These are phyloP conservation scores for Narthecium ossifragum DNA, from an alignment of 106 monocot species.

Conservation along the genomic window DNA sequence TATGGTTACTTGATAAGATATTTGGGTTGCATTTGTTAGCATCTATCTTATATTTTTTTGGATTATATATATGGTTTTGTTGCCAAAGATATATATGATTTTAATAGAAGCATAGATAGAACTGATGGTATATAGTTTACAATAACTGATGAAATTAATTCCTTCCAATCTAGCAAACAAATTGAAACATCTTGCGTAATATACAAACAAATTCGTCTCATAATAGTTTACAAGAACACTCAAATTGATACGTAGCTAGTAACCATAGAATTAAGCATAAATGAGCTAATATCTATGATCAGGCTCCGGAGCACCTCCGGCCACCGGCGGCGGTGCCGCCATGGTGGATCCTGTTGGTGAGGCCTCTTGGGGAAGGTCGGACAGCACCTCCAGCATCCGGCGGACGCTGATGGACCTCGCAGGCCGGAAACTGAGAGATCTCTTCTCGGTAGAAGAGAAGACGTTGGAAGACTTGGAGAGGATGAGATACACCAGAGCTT, in stretches of 20 bases:
- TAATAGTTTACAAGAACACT: neutral
- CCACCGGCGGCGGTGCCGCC: neutral
- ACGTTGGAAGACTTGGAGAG: conserved; percentile 31
- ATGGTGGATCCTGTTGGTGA: neutral
- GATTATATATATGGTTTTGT: no score
- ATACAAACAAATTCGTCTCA: neutral
- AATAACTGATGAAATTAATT: no score
- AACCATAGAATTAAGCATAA: neutral
- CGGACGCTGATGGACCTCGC: conserved; percentile 44
- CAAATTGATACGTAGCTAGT: neutral
- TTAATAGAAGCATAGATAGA: no score
- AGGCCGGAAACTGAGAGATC: conserved; percentile 27
- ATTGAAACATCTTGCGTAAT: neutral
- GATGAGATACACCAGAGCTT: conserved; percentile 3
- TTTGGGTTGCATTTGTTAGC: no score
- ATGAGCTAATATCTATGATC: neutral
- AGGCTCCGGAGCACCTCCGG: neutral
- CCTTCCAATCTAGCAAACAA: neutral
- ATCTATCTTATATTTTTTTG: no score
- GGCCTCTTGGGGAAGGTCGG: conserved; percentile 32
- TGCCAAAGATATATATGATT: no score
- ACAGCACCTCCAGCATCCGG: conserved; percentile 36
- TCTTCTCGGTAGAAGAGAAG: conserved; percentile 27
- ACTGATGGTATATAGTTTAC: no score
- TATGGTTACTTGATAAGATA: no score